phyloP scores from a whole-genome alignment of 129 eudicot genomes.

The Dittrichia graveolens region DNA sequence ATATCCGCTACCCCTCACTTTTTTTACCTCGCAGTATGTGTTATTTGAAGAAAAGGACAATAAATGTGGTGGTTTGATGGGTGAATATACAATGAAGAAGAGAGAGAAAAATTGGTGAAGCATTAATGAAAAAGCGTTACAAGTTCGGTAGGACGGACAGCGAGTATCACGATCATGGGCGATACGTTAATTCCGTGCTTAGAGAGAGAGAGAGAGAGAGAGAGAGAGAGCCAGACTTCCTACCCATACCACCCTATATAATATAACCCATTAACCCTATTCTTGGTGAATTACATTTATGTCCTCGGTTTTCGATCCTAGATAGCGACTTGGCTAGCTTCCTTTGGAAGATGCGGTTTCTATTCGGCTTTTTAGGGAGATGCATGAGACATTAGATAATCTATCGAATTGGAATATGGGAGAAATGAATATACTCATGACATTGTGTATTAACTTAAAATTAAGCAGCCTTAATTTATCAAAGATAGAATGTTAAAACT shows the following conservation, averaged over 20 bases:
- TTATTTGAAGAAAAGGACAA: not conserved
- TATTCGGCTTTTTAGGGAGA: no score
- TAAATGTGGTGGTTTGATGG: constrained; percentile 30
- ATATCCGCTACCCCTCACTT: no score
- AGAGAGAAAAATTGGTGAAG: constrained; percentile 37
- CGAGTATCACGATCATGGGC: constrained; percentile 54
- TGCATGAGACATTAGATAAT: no score
- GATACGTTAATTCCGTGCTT: constrained; percentile 19
- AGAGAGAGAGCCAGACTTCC: constrained; percentile 15
- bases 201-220: no score
- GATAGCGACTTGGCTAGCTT: constrained; percentile 4
- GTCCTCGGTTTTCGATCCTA: constrained; percentile 17
- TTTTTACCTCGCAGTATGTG: no score
- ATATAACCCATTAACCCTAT: not conserved
- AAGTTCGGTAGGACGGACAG: constrained; percentile 40
- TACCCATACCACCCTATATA: constrained; percentile 15
- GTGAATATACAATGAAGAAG: constrained; percentile 29
- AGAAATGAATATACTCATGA: no score
- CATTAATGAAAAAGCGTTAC: constrained; percentile 44
- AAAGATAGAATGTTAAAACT: no score
- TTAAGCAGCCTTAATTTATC: no score
- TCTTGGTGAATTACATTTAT: constrained; percentile 32
- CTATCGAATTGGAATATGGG: no score
- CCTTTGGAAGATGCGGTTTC: constrained; percentile 6
- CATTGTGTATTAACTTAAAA: no score